These are phyloP conservation scores for Thelonectria olida DNA, from an alignment of 2,329 filamentous ascomycete species.

Conservation along the genomic window DNA sequence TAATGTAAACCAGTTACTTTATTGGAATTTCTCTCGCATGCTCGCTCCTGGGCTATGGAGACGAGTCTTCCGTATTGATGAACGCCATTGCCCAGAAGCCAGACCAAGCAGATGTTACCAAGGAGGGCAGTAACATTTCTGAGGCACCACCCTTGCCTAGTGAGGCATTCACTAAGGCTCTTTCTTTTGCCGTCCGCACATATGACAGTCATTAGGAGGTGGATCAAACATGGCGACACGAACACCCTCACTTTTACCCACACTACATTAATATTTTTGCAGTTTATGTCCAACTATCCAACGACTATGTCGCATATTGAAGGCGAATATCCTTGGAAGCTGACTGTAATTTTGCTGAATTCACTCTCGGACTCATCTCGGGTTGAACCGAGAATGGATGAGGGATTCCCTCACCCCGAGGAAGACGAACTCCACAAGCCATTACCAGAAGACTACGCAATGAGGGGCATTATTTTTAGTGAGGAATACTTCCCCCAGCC, in stretches of 20 bases:
- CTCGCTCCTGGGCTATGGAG: constrained; percentile 46
- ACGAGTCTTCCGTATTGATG: constrained; percentile 57
- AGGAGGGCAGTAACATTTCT: constrained; percentile 35
- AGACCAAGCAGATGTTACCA: constrained; percentile 38
- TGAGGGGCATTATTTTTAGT: constrained; percentile 70
- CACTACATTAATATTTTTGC: constrained; percentile 67
- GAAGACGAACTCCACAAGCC: constrained; percentile 59
- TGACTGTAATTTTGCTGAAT: constrained; percentile 51
- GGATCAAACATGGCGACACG: constrained; percentile 64
- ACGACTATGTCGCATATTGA: constrained; percentile 56
- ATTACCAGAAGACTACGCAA: constrained; percentile 74
- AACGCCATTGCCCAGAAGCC: constrained; percentile 46
- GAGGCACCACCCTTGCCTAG: constrained; percentile 34
- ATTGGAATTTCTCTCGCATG: constrained; percentile 45
- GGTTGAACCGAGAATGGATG: constrained; percentile 49
- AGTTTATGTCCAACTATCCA: constrained; percentile 52
- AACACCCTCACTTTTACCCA: constrained; percentile 72
- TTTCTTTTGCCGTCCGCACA: constrained; percentile 53
- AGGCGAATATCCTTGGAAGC: constrained; percentile 61
- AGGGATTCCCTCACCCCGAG: constrained; percentile 57
- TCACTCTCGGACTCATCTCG: constrained; percentile 39
- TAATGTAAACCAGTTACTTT: constrained; percentile 38
- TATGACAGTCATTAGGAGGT: constrained; percentile 58
- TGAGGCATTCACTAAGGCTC: constrained; percentile 47
- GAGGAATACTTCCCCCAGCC: constrained; percentile 67